Conservation (phyloP, 305 asterid genomes). For the Andrographis paniculata region DNA sequence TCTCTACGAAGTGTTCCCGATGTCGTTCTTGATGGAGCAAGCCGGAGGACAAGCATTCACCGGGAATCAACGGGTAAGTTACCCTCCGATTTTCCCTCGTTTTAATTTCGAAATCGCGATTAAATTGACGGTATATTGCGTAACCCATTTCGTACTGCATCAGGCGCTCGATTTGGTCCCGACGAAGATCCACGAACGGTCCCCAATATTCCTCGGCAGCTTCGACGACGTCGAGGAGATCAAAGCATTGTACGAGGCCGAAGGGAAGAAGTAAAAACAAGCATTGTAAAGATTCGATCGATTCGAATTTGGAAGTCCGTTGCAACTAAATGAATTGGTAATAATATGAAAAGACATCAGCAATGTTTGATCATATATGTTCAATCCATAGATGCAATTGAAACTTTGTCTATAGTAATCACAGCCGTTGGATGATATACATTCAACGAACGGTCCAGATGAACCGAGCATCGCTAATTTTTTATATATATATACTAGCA, state of each 20-base stretch:
- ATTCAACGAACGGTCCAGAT: no score
- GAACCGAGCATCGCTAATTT: no score
- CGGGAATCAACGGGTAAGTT: slow-evolving; percentile 71
- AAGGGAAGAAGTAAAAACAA: slow-evolving; percentile 32
- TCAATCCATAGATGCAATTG: no score
- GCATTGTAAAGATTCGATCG: no score
- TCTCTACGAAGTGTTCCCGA: slow-evolving; percentile 93
- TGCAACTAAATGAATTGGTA: no score
- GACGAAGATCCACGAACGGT: slow-evolving; percentile 71
- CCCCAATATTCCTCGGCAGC: slow-evolving; percentile 92
- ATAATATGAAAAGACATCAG: no score
- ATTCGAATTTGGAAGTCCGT: no score
- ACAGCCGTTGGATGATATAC: no score
- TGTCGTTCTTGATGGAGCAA: slow-evolving; percentile 96
- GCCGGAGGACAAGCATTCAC: slow-evolving; percentile 98
- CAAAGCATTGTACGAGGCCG: slow-evolving; percentile 72
- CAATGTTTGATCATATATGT: no score
- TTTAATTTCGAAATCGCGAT: background rate
- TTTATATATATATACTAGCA: no score
- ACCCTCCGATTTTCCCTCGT: no score
- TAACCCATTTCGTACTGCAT: background rate
- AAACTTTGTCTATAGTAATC: no score
- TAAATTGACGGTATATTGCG: background rate
- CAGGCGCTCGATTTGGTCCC: slow-evolving; percentile 94
- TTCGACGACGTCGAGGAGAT: slow-evolving; percentile 90